Evolutionary conservation across 129 eudicot species (phyloP).

Genomic region (Chrysanthemum lavandulifolium): DNA sequence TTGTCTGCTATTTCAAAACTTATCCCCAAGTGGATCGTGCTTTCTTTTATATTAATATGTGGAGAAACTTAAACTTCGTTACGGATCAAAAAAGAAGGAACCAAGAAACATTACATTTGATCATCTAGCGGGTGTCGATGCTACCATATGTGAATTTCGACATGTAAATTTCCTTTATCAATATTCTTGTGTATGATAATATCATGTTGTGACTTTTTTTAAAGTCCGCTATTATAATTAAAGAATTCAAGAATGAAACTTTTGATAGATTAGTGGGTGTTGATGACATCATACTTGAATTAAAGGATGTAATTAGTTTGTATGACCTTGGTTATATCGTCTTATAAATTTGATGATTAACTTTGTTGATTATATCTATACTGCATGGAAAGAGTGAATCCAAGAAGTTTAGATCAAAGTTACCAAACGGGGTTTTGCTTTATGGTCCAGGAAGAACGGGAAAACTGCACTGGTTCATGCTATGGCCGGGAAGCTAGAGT

Average conservation of each 20-base stretch:
- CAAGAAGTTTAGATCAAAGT: neutral
- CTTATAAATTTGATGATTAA: neutral
- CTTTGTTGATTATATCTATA: neutral
- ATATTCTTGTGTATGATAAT: too few relatives aligned
- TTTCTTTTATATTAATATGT: too few relatives aligned
- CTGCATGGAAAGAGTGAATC: neutral
- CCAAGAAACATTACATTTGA: neutral
- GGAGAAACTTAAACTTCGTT: too few relatives aligned
- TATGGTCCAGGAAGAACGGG: neutral
- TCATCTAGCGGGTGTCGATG: neutral
- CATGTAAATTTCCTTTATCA: neutral
- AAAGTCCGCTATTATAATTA: too few relatives aligned
- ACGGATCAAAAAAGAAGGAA: neutral
- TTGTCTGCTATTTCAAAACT: too few relatives aligned
- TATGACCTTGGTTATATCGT: neutral
- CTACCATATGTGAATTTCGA: neutral
- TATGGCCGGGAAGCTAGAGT: neutral
- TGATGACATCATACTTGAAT: neutral
- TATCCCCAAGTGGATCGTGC: too few relatives aligned
- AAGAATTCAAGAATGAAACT: neutral
- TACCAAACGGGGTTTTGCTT: neutral
- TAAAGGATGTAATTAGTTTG: neutral
- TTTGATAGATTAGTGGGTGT: neutral
- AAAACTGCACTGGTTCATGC: slow-evolving; percentile 2
- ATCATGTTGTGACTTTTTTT: too few relatives aligned